Conservation (phyloP, 2,329 filamentous ascomycete genomes). For the Beauveria brongniartii region DNA sequence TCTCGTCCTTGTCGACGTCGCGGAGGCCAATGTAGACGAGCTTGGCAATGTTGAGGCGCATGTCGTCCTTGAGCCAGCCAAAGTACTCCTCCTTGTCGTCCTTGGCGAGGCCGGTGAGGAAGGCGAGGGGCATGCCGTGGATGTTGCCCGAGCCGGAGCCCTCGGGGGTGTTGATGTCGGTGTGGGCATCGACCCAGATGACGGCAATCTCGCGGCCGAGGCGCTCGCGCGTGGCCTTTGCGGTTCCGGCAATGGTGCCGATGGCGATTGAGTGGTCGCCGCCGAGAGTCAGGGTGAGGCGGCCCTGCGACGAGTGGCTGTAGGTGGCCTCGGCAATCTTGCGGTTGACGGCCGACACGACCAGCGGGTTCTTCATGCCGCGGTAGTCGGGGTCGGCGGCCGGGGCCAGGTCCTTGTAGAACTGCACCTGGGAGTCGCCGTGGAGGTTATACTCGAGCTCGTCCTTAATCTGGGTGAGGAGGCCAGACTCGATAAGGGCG, state of each 20-base stretch:
- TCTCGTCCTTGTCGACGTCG: constrained; percentile 90
- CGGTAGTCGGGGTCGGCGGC: constrained; percentile 68
- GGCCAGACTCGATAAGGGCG: constrained; percentile 79
- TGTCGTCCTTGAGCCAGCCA: constrained; percentile 76
- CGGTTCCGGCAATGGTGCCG: constrained; percentile 80
- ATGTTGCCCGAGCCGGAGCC: constrained; percentile 85
- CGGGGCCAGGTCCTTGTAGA: constrained; percentile 70
- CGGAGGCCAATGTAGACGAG: constrained; percentile 94
- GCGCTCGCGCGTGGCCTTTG: constrained; percentile 78
- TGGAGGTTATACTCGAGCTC: constrained; percentile 85
- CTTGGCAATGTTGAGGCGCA: constrained; percentile 65
- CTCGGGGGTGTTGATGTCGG: constrained; percentile 96
- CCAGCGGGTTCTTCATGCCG: constrained; percentile 87
- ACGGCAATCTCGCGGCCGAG: constrained; percentile 79
- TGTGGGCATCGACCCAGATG: constrained; percentile 97
- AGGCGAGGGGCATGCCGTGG: constrained; percentile 95
- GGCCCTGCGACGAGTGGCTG: constrained; percentile 70
- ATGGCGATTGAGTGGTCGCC: constrained; percentile 97
- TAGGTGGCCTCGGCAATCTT: constrained; percentile 80
- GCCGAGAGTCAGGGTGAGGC: constrained; percentile 85
- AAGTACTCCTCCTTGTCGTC: constrained; percentile 74
- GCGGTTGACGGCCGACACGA: constrained; percentile 77
- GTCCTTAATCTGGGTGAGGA: constrained; percentile 72
- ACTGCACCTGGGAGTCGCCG: constrained; percentile 75
- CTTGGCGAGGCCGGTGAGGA: constrained; percentile 75